A percentile compares a stretch with the other conserved stretches of the same genome.
Evolutionary conservation across 2,329 filamentous ascomycete species (phyloP).

Genomic region (Neurospora crassa): DNA sequence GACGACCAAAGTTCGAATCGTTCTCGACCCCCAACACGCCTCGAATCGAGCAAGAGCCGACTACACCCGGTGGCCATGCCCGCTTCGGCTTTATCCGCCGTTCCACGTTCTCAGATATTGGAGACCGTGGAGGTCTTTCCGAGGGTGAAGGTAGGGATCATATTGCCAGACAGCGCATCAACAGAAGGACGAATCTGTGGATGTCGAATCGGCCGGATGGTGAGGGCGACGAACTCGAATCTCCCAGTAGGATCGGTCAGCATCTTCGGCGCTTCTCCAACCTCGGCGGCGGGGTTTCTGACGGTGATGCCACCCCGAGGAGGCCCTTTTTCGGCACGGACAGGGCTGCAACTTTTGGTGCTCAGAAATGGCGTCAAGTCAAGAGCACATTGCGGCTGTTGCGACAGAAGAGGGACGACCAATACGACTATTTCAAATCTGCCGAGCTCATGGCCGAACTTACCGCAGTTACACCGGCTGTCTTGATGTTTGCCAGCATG

Average conservation of each 20-base stretch:
- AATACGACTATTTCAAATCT: conserved; percentile 89
- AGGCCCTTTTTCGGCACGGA: conserved; percentile 53
- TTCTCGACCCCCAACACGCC: conserved; percentile 60
- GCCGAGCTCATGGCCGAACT: conserved; percentile 94
- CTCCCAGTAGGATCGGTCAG: conserved; percentile 49
- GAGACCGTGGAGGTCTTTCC: conserved; percentile 56
- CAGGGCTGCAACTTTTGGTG: conserved; percentile 62
- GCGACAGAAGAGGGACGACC: conserved; percentile 74
- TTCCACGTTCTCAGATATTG: conserved; percentile 54
- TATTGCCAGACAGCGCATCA: conserved; percentile 41
- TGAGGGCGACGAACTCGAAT: conserved; percentile 43
- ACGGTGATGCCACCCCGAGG: conserved; percentile 48
- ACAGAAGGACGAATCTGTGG: conserved; percentile 52
- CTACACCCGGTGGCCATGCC: conserved; percentile 29
- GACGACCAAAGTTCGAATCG: conserved; percentile 41
- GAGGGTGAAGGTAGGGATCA: conserved; percentile 66
- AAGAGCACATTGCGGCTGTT: conserved; percentile 79
- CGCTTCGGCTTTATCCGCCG: conserved; percentile 51
- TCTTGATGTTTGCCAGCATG: conserved; percentile 92
- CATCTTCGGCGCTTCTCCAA: conserved; percentile 59
- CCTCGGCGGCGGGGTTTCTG: conserved; percentile 53
- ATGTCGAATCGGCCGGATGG: conserved; percentile 37
- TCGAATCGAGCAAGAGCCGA: conserved; percentile 26
- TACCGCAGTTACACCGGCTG: conserved; percentile 83
- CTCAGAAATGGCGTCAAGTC: conserved; percentile 84